Evolutionary conservation across 2,329 filamentous ascomycete genomes (phyloP), one percentile per base, ranked within the genome.

Genomic region (Calonectria pseudoreteaudii): DNA sequence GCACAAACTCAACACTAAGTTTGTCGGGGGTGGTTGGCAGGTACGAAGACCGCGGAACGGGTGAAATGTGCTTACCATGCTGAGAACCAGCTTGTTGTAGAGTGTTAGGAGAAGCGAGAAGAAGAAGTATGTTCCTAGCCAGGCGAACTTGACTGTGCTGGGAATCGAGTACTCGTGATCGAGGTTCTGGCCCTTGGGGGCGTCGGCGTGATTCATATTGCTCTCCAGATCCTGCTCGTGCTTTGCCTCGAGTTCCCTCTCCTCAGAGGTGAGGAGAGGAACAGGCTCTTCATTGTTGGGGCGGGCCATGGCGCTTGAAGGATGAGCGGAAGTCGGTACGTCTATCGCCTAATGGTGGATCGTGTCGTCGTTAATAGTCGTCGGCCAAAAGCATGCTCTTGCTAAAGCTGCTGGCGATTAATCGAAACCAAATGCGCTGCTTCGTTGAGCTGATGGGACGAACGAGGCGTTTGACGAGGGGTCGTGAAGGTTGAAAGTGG

Each of bases 1-100:
- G 66, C 58, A 70, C 66, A 49, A 56, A 44, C 60, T 31, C 30
- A 41, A 31, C 62, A 36, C 16, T 50, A 30, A 23, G 44, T 47
- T 47, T 23, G 9, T 28, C 50, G 28, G 13, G 28, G n/a, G 5
- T 20, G 28, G 36, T 34, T 26, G 9, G 28, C 26, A 52, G 44
- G 30, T 41, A 30, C 20, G 30, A 18, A 44, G 30, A 13, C n/a
- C 30, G 52, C 16, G 3, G n/a, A 31, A 41, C 30, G 53, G 34
- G 56, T 36, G 30, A 60, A 58, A n/a, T 38, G 13, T 53, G 84
- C 85, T 78, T 80, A 88, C 87, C 81, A 86, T 86, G 78, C 87
- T 87, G 71, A 91, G 82, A 28, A 91, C 88, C 36, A 90, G 84
- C 82, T 91, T 91, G 84, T 91, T 91, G 81, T 91, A 91, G 28